These are phyloP conservation scores for Ustanciosporium gigantosporum DNA, from an alignment of 1,284 basidiomycete genomes.

Conservation along the genomic window DNA sequence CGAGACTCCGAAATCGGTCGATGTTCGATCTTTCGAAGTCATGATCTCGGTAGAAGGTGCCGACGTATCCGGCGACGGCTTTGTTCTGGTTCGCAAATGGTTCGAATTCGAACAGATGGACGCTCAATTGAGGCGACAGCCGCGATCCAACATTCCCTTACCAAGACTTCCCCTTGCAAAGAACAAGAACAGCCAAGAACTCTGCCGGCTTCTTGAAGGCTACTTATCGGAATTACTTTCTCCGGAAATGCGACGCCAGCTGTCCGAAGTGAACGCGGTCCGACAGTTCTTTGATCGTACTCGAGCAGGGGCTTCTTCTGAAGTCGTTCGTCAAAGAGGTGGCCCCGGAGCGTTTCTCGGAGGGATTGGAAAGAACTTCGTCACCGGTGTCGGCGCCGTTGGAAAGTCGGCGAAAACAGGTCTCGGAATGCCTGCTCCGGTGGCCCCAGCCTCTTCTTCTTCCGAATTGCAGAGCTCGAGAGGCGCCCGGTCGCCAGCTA, in stretches of 20 bases:
- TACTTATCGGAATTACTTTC: conserved; percentile 44
- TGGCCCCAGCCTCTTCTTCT: no score
- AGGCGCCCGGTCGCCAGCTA: not conserved
- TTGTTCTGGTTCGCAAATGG: conserved; percentile 53
- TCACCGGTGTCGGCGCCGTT: conserved; percentile 45
- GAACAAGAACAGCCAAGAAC: conserved; percentile 30
- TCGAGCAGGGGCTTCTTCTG: conserved; percentile 40
- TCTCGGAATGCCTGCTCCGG: not conserved
- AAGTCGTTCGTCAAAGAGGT: conserved; percentile 14
- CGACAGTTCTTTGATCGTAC: conserved; percentile 53
- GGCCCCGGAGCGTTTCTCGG: conserved; percentile 28
- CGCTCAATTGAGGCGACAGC: conserved; percentile 41
- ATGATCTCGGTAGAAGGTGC: conserved; percentile 54
- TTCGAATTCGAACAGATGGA: conserved; percentile 55
- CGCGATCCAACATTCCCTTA: conserved; percentile 25
- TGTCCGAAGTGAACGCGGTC: conserved; percentile 19
- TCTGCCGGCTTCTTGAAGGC: conserved; percentile 37
- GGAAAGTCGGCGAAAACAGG: conserved; percentile 48
- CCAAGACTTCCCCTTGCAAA: conserved; percentile 36
- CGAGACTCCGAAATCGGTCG: conserved; percentile 34
- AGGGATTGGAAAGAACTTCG: conserved; percentile 45
- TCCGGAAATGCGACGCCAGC: conserved; percentile 12
- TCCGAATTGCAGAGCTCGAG: not conserved
- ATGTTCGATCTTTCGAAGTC: conserved; percentile 45
- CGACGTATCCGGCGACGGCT: conserved; percentile 33